Evolutionary conservation across 2,329 filamentous ascomycete genomes (phyloP), one percentile per base, ranked within the genome.

Genomic region (Ciborinia camelliae): DNA sequence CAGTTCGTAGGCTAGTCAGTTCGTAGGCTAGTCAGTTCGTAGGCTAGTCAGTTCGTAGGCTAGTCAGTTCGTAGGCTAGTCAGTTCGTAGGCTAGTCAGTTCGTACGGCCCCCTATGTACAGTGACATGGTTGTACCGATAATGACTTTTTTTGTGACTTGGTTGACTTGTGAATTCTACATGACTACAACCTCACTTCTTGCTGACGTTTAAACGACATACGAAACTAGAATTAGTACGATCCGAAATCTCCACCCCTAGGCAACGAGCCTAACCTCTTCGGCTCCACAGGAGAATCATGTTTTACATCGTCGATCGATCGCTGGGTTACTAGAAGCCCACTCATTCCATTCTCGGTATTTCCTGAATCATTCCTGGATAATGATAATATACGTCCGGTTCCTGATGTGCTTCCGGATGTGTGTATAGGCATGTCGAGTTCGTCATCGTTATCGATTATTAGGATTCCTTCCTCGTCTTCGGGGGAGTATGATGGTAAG

Each of bases 391-490:
- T n/a, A n/a, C n/a, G n/a, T n/a, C n/a, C n/a, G n/a, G n/a, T n/a
- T n/a, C n/a, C n/a, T n/a, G n/a, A n/a, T n/a, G n/a, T n/a, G n/a
- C n/a, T n/a, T n/a, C n/a, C 2, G 15, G 30, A 32, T 12, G 35
- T 32, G 6, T 45, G 41, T 23, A 48, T 32, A 23, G 35, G 14
- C 10, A 47, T 35, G 7, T 18, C 35, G 39, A 37, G 12, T 43
- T 66, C 61, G 12, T 43, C 48, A 35, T 67, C 65, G 28, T 67
- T 61, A 20, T 68, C 66, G 10, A 60, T 32, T 62, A 68, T 65
- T 53, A 55, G 35, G 7, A 67, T 67, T 4, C 64, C 66, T 23
- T 55, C 52, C 7, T 55, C 63, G 4, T 54, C 23, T 41, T 28
- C n/a, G 23, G 35, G 26, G 53, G 37, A 41, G 12, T 23, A 54